Base-by-base conservation (phyloP, 352 stramenopile species). In the Phytophthora crassamura region DNA sequence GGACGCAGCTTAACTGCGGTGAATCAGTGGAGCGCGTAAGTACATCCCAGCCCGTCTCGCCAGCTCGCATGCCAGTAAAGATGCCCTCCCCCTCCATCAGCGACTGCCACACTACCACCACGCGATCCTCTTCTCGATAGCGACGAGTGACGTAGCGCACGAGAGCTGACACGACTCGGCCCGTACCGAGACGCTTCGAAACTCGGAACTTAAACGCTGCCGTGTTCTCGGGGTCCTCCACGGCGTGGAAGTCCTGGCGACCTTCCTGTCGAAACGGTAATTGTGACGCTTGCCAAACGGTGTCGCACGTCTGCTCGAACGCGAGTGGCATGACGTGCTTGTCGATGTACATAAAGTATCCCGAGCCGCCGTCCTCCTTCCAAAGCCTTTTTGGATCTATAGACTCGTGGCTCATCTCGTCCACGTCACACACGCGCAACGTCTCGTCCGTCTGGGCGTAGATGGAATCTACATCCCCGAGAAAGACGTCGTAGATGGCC, bases 381-480 rank as follows among this genome's bases (percentile, higher is more conserved):
- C 41, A 42, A 4, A 52, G n/a, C n/a, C n/a, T n/a, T n/a, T n/a
- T n/a, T n/a, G n/a, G n/a, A n/a, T n/a, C n/a, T n/a, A n/a, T n/a
- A n/a, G n/a, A n/a, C n/a, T n/a, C n/a, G n/a, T n/a, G n/a, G n/a
- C n/a, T n/a, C n/a, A n/a, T n/a, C n/a, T n/a, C n/a, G n/a, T n/a
- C n/a, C n/a, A n/a, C n/a, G n/a, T n/a, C n/a, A n/a, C n/a, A n/a
- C n/a, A n/a, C n/a, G n/a, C 35, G 25, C 15, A 67, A 40, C 6
- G 39, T 39, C 10, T 59, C 49, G 15, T 67, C 64, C 0, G 57
- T 67, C n/a, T 63, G 49, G 22, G 42, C 36, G 16, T 67, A 72
- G 7, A 63, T 8, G 7, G 3, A 20, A 20, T 58, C 32, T 8
- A 72, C 16, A 9, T 59, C 57, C 2, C 36, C 0, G 14, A 59